These are phyloP conservation scores for Colletotrichum sp. DNA, from an alignment of 2,329 filamentous ascomycete species.

Conservation along the genomic window DNA sequence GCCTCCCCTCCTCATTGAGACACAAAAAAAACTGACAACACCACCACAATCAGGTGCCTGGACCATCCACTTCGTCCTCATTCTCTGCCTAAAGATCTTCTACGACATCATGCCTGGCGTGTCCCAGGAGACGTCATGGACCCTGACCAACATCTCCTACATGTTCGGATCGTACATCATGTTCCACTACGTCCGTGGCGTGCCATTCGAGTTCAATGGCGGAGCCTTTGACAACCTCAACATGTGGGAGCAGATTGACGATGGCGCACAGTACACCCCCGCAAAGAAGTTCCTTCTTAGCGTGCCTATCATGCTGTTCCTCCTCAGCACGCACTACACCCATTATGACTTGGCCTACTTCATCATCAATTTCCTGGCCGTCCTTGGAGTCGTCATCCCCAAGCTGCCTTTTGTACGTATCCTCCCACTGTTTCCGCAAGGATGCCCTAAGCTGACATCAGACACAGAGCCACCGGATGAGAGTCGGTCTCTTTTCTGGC, in stretches of 20 bases:
- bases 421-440: not conserved
- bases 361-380: constrained; percentile 93
- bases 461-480: constrained; percentile 75
- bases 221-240: constrained; percentile 99
- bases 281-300: constrained; percentile 97
- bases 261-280: constrained; percentile 97
- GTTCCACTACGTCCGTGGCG: constrained; percentile 98
- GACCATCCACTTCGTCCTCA: constrained; percentile 96
- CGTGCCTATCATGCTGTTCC: constrained; percentile 91
- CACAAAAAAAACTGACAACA: not conserved
- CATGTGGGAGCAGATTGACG: constrained; percentile 99
- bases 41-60: constrained; percentile 74
- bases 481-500: constrained; percentile 76
- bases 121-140: constrained; percentile 98
- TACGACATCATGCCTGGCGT: constrained; percentile 97
- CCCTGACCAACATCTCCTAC: constrained; percentile 97
- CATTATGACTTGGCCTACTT: constrained; percentile 98
- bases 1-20: not conserved
- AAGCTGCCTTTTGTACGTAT: constrained; percentile 90
- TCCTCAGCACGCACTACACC: constrained; percentile 98
- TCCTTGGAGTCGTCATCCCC: constrained; percentile 91
- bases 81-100: constrained; percentile 89
- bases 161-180: constrained; percentile 99
- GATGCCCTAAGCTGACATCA: constrained; percentile 28
- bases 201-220: constrained; percentile 98